Base-by-base conservation (phyloP, 2,329 filamentous ascomycete species). In the Chalara sp. region DNA sequence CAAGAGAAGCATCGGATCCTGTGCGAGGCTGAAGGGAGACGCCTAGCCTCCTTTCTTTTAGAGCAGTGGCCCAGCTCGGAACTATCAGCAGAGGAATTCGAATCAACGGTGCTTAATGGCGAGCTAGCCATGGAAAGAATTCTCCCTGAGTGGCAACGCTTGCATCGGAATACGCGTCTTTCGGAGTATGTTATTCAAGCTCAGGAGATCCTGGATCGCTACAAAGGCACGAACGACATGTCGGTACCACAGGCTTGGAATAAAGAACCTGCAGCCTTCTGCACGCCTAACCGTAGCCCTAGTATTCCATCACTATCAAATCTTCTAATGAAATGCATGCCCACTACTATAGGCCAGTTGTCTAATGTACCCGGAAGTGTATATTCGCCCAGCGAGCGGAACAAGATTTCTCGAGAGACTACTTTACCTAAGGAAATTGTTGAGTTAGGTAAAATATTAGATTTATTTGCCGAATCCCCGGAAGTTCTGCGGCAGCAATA, bases 131-230 rank as follows among this genome's bases (percentile, higher is more conserved):
- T 78, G 1, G 56, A 65, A 0, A 57, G 61, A 0, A 59, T 81
- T 11, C 54, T 57, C 0, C 68, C 68, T 0, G 72, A 78, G 47
- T 82, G 77, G 77, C 54, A 63, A 5, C 69, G 72, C 0, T 57
- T 78, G 0, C 71, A 67, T n/a, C 65, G 70, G 5, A 82, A 82
- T 43, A 53, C 67, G 7, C 67, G 75, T 31, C 65, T 81, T 1
- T 70, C 66, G 0, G 41, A 60, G 0, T 73, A 80, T 55, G 52
- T 80, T 1, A 49, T 65, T 7, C 42, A 67, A 30, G 69, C 76
- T 0, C 75, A 81, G 48, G 5, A 44, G 0, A 56, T 76, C 6
- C 53, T 79, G 11, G 50, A 68, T 45, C 49, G 47, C 4, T 62
- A 67, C 44, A 60, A 4, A 2, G 30, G n/a, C 6, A 45, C 44